These are phyloP conservation scores for Talaromyces sp. DNA, from an alignment of 2,329 filamentous ascomycete species.

Conservation along the genomic window DNA sequence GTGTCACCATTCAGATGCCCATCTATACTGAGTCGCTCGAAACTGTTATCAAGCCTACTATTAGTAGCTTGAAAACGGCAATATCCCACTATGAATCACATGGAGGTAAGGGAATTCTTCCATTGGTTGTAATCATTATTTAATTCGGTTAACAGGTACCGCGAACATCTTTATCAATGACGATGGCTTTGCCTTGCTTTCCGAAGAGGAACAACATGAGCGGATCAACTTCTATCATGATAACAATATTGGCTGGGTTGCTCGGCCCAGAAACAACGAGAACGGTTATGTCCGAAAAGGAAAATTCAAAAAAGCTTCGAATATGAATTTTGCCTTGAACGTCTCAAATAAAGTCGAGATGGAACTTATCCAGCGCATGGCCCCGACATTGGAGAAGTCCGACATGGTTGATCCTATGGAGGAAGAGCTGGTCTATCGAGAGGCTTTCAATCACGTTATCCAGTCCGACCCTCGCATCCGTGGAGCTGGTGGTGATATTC, in stretches of 20 bases:
- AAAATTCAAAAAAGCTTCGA: conserved; percentile 72
- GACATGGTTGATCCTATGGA: conserved; percentile 37
- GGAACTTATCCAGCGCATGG: conserved; percentile 45
- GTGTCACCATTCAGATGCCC: conserved; percentile 74
- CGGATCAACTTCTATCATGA: conserved; percentile 52
- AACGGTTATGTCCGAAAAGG: conserved; percentile 55
- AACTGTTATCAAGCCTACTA: conserved; percentile 62
- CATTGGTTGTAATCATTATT: conserved; percentile 17
- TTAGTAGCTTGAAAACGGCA: conserved; percentile 56
- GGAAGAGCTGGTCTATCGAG: conserved; percentile 43
- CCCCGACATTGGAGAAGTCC: conserved; percentile 17
- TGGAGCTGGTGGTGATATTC: conserved; percentile 76
- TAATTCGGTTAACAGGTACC: conserved; percentile 41
- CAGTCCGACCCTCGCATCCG: conserved; percentile 53
- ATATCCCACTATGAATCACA: conserved; percentile 57
- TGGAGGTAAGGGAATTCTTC: conserved; percentile 12
- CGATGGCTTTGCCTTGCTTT: conserved; percentile 41
- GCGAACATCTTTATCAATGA: conserved; percentile 42
- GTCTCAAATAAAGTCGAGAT: conserved; percentile 63
- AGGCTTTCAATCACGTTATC: conserved; percentile 48
- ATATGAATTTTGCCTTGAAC: conserved; percentile 71
- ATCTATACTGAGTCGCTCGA: conserved; percentile 82
- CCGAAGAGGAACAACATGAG: conserved; percentile 44
- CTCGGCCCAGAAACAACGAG: conserved; percentile 48
- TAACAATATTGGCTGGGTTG: conserved; percentile 53